Percentiles rank a stretch among this genome's conserved stretches.
Evolutionary conservation across 2,329 filamentous ascomycete species (phyloP).

Genomic region (Camptophora hylomeconis): DNA sequence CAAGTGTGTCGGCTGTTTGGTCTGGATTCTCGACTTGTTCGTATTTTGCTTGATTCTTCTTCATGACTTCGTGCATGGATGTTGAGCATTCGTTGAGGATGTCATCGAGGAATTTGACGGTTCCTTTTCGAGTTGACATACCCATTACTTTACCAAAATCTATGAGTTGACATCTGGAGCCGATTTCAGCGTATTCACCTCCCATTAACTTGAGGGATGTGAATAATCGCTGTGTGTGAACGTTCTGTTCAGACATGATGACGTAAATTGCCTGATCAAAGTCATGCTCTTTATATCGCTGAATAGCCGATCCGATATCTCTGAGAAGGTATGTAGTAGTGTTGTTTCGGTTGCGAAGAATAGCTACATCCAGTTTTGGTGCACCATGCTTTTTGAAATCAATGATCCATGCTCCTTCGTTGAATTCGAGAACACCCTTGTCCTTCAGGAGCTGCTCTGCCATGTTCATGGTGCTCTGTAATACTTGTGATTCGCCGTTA

Average conservation of each 20-base stretch:
- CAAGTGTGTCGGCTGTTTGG: constrained; percentile 71
- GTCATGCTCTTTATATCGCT: constrained; percentile 48
- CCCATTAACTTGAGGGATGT: constrained; percentile 52
- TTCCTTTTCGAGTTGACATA: constrained; percentile 54
- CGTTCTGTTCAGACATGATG: constrained; percentile 50
- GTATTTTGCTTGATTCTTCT: constrained; percentile 81
- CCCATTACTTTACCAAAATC: constrained; percentile 56
- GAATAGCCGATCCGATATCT: constrained; percentile 53
- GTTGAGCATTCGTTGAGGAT: constrained; percentile 71
- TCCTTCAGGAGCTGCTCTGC: constrained; percentile 48
- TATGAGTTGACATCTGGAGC: constrained; percentile 47
- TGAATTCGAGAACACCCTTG: constrained; percentile 48
- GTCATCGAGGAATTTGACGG: constrained; percentile 61
- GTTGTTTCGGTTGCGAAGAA: constrained; percentile 54
- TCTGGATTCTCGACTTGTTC: constrained; percentile 73
- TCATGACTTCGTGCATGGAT: constrained; percentile 97
- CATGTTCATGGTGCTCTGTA: constrained; percentile 46
- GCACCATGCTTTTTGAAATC: constrained; percentile 56
- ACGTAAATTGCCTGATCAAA: constrained; percentile 60
- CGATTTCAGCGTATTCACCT: constrained; percentile 44
- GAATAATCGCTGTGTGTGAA: constrained; percentile 52
- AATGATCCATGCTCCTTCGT: constrained; percentile 54
- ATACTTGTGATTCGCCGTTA: constrained; percentile 56
- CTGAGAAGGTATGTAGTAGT: constrained; percentile 57
- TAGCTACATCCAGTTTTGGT: constrained; percentile 55